phyloP scores from a whole-genome alignment of 176 grass and related monocot genomes.

The Guadua angustifolia region DNA sequence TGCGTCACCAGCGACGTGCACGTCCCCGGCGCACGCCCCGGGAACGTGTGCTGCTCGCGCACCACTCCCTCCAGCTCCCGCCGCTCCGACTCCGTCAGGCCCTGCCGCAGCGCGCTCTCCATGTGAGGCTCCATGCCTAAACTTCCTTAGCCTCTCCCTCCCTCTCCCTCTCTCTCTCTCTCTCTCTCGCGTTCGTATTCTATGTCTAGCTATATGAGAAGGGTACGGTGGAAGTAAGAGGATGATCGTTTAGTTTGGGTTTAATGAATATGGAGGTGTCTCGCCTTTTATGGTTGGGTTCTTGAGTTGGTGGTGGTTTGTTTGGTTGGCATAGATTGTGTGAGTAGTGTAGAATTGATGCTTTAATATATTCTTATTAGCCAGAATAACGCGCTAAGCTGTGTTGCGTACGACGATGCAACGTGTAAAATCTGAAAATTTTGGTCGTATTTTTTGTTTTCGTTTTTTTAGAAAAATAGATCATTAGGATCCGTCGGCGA shows the following conservation, averaged over 20 bases:
- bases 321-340: not conserved
- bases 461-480: too few relatives aligned
- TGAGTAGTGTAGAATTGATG: not conserved
- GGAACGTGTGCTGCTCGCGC: conserved; percentile 64
- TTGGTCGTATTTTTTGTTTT: too few relatives aligned
- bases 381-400: too few relatives aligned
- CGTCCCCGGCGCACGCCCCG: conserved; percentile 42
- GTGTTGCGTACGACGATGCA: too few relatives aligned
- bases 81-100: conserved; percentile 45
- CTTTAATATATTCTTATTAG: too few relatives aligned
- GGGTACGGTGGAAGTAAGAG: conserved; percentile 10
- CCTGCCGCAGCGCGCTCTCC: conserved; percentile 52
- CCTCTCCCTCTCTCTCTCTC: not conserved
- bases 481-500: too few relatives aligned
- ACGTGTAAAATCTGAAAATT: too few relatives aligned
- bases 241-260: not conserved
- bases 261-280: conserved; percentile 5
- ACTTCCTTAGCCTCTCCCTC: not conserved
- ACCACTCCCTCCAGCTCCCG: conserved; percentile 46
- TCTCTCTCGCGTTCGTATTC: not conserved
- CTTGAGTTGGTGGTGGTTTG: conserved; percentile 5
- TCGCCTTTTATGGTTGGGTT: conserved; percentile 55
- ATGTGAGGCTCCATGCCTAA: conserved; percentile 47
- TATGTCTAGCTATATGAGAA: not conserved
- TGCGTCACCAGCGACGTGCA: conserved; percentile 91